phyloP scores from a whole-genome alignment of 192 early-diverging fungal genomes.

The Lobulomyces angularis region DNA sequence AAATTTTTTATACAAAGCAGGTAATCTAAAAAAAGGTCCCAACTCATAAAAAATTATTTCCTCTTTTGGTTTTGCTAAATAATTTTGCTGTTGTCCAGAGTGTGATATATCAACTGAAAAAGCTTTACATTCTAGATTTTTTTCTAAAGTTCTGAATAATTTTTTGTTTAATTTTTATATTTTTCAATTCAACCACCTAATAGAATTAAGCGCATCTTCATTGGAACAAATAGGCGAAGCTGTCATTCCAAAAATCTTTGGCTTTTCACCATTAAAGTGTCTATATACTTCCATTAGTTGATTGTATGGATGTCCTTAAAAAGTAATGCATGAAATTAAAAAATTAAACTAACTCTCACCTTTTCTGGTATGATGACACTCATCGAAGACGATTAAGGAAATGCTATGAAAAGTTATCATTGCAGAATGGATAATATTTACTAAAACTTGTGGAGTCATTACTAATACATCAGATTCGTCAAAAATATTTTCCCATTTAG shows the following conservation, averaged over 20 bases:
- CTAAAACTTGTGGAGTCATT: constrained; percentile 76
- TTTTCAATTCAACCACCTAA: constrained; percentile 8
- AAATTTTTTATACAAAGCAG: too few species aligned
- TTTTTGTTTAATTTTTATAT: not conserved
- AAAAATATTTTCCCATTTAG: constrained; percentile 48
- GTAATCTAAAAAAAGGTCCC: too few species aligned
- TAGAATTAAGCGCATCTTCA: constrained; percentile 11
- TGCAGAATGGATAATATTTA: constrained; percentile 58
- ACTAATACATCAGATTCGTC: constrained; percentile 59
- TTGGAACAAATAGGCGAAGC: constrained; percentile 63
- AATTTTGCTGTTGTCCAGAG: constrained; percentile 5
- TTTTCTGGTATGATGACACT: constrained; percentile 78
- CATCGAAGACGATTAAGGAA: constrained; percentile 87
- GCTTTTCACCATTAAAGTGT: constrained; percentile 26
- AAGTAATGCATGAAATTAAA: too few species aligned
- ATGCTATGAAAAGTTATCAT: constrained; percentile 16
- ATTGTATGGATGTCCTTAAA: constrained; percentile 64
- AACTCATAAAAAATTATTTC: constrained; percentile 13
- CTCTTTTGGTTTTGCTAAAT: constrained; percentile 17
- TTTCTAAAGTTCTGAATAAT: constrained; percentile 20
- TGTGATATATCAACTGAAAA: constrained; percentile 13
- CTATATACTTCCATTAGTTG: constrained; percentile 72
- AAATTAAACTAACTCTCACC: too few species aligned
- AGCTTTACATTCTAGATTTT: constrained; percentile 21
- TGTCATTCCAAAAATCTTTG: constrained; percentile 85